Evolutionary conservation across 2,329 filamentous ascomycete genomes (phyloP).

Genomic region (Mollisiaceae sp.): DNA sequence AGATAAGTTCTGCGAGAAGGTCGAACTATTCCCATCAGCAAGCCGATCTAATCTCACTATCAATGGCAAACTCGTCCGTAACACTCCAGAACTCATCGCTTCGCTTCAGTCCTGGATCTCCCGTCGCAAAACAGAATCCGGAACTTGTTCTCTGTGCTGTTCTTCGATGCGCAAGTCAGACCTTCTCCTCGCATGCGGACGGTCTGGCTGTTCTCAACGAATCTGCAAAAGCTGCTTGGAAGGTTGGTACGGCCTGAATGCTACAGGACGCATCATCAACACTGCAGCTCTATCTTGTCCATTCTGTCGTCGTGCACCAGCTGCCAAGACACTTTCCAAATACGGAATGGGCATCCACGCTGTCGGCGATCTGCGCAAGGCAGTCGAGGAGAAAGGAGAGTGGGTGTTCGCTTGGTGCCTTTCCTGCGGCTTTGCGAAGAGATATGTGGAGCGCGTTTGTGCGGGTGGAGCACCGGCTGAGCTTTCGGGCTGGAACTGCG

Average conservation of each 20-base stretch:
- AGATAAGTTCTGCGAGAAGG: constrained; percentile 20
- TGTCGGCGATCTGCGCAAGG: constrained; percentile 23
- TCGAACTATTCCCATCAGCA: constrained; percentile 23
- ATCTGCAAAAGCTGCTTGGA: constrained; percentile 27
- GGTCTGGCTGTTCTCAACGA: constrained; percentile 21
- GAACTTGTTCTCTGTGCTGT: constrained; percentile 30
- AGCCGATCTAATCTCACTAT: constrained; percentile 14
- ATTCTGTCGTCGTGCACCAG: constrained; percentile 28
- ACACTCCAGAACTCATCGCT: constrained; percentile 15
- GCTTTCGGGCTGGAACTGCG: constrained; percentile 18
- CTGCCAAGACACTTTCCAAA: constrained; percentile 25
- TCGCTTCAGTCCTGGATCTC: constrained; percentile 29
- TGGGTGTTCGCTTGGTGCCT: constrained; percentile 32
- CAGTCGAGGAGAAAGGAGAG: constrained; percentile 22
- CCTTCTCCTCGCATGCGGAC: constrained; percentile 24
- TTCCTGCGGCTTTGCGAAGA: constrained; percentile 24
- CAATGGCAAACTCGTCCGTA: constrained; percentile 27
- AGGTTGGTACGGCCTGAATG: constrained; percentile 31
- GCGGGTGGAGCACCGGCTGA: constrained; percentile 26
- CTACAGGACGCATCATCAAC: constrained; percentile 28
- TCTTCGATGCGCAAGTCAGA: constrained; percentile 23
- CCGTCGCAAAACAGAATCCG: constrained; percentile 19
- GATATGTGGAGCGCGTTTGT: constrained; percentile 27
- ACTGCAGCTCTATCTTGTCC: constrained; percentile 26
- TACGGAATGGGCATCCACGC: constrained; percentile 33